Conservation (phyloP, 768 basidiomycete genomes). For the Collybia sp. region DNA sequence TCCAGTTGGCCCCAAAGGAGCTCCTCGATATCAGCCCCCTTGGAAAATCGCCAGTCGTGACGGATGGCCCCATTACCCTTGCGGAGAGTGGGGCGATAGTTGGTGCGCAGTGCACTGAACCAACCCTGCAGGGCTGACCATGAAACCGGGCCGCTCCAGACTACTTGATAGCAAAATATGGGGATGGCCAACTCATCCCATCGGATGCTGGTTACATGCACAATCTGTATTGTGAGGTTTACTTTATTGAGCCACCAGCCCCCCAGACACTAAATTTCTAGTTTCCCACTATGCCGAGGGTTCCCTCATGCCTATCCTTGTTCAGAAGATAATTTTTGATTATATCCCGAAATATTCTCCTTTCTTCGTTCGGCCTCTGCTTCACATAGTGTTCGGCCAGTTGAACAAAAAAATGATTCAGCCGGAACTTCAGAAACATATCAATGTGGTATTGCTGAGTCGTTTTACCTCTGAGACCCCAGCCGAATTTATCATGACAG, state of each 20-base stretch:
- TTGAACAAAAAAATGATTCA: conserved; percentile 18
- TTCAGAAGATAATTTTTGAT: conserved; percentile 27
- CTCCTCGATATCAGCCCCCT: conserved; percentile 28
- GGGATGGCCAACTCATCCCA: conserved; percentile 9
- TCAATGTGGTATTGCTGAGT: conserved; percentile 18
- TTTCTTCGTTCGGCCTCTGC: conserved; percentile 29
- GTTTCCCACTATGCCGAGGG: conserved; percentile 17
- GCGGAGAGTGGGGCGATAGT: conserved; percentile 25
- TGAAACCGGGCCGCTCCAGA: conserved; percentile 3
- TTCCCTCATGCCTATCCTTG: conserved; percentile 30
- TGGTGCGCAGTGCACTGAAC: conserved; percentile 11
- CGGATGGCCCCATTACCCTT: conserved; percentile 31
- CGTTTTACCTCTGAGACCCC: background rate
- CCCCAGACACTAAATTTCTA: background rate
- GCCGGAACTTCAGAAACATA: conserved; percentile 21
- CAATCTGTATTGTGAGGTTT: conserved; percentile 10
- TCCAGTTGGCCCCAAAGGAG: conserved; percentile 25
- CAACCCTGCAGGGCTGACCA: background rate
- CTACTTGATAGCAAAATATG: conserved; percentile 16
- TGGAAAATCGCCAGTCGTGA: conserved; percentile 37
- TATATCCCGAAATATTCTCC: conserved; percentile 25
- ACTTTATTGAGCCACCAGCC: background rate
- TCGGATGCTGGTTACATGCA: conserved; percentile 12
- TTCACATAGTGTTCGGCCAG: conserved; percentile 20
- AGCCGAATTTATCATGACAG: background rate